Percentiles rank a stretch among this genome's conserved stretches.
Evolutionary conservation across 2,329 filamentous ascomycete genomes (phyloP).

Genomic region (Emericellopsis cladophorae): DNA sequence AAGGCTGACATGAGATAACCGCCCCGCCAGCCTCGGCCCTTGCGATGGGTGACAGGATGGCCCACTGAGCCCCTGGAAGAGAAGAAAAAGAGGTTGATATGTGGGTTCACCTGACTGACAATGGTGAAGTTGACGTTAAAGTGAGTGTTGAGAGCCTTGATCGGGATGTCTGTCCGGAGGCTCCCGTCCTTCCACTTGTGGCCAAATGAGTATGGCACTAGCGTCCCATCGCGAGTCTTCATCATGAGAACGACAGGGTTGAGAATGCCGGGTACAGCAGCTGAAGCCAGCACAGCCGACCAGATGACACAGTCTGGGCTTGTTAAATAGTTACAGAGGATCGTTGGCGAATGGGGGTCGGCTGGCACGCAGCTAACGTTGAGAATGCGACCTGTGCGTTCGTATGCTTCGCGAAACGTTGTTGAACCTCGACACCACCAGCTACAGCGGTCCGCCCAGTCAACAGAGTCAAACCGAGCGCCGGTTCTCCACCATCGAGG

Average conservation of each 20-base stretch:
- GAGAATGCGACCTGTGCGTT: slow-evolving; percentile 83
- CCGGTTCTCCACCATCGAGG: slow-evolving; percentile 85
- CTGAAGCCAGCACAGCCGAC: slow-evolving; percentile 90
- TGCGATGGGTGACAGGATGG: slow-evolving; percentile 84
- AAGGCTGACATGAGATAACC: slow-evolving; percentile 86
- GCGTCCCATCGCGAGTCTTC: slow-evolving; percentile 63
- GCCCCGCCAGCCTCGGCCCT: slow-evolving; percentile 87
- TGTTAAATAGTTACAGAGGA: slow-evolving; percentile 90
- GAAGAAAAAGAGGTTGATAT: slow-evolving; percentile 99
- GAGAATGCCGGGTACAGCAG: slow-evolving; percentile 88
- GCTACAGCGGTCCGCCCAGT: slow-evolving; percentile 73
- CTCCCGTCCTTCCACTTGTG: slow-evolving; percentile 99
- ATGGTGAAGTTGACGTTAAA: slow-evolving; percentile 99
- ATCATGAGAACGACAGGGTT: slow-evolving; percentile 92
- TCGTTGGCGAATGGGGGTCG: slow-evolving; percentile 83
- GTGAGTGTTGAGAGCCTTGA: slow-evolving; percentile 86
- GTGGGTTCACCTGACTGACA: slow-evolving; percentile 79
- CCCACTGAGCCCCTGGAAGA: slow-evolving; percentile 85
- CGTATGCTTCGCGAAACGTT: slow-evolving; percentile 91
- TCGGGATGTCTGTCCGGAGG: slow-evolving; percentile 84
- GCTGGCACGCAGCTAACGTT: slow-evolving; percentile 95
- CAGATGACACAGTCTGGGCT: slow-evolving; percentile 96
- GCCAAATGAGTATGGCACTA: slow-evolving; percentile 88
- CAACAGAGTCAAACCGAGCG: slow-evolving; percentile 83
- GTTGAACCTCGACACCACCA: slow-evolving; percentile 90